These are phyloP conservation scores for Puccinia hordei DNA, from an alignment of 1,284 basidiomycete species.

Conservation along the genomic window DNA sequence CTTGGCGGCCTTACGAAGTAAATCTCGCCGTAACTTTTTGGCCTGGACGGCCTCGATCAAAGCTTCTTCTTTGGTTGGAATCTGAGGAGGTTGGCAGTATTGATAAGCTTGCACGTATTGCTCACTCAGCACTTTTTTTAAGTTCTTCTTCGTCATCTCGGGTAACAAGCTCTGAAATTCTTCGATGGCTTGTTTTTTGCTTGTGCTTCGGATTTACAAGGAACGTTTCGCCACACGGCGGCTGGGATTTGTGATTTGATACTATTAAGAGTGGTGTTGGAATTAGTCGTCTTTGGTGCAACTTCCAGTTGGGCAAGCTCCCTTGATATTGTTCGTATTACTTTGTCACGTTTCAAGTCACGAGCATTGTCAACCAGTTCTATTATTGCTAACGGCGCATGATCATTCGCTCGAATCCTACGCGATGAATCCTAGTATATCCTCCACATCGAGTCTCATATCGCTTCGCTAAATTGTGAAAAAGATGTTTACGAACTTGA, in stretches of 20 bases:
- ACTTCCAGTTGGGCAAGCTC: conserved; percentile 41
- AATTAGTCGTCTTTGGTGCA: background rate
- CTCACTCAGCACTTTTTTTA: conserved; percentile 47
- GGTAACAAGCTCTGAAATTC: conserved; percentile 28
- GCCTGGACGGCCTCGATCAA: conserved; percentile 13
- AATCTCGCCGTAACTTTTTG: conserved; percentile 33
- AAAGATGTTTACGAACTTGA: conserved; percentile 72
- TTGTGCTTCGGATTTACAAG: conserved; percentile 25
- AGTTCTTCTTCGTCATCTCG: conserved; percentile 40
- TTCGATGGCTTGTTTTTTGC: conserved; percentile 41
- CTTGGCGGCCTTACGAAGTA: conserved; percentile 24
- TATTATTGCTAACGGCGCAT: conserved; percentile 87
- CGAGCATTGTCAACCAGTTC: conserved; percentile 91
- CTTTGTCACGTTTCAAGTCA: conserved; percentile 68
- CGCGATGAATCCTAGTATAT: conserved; percentile 91
- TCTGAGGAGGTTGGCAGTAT: conserved; percentile 47
- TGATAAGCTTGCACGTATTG: conserved; percentile 41
- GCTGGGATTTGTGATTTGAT: conserved; percentile 22
- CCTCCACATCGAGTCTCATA: conserved; percentile 85
- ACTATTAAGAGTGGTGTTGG: background rate
- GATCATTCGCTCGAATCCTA: conserved; percentile 84
- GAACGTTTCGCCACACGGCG: conserved; percentile 45
- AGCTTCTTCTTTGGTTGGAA: conserved; percentile 48
- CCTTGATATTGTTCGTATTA: conserved; percentile 41
- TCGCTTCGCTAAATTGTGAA: conserved; percentile 75